Conservation (phyloP, 139 green algal species). For the Chloropicon primus region DNA sequence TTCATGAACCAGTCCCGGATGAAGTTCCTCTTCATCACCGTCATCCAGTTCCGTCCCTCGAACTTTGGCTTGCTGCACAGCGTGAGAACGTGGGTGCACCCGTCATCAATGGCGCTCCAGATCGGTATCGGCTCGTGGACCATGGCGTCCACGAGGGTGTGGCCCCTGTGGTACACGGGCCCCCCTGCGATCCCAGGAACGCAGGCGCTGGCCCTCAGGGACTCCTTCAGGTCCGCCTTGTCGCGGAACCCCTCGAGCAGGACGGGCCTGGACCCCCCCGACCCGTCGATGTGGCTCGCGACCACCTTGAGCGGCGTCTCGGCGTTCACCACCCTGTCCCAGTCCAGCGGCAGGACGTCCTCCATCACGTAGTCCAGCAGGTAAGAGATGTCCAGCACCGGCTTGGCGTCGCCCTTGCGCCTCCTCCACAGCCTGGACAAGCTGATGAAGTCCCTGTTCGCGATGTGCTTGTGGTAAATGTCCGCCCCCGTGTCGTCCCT, state of each 20-base stretch:
- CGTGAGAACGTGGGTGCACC: conserved; percentile 70
- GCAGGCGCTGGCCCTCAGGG: conserved; percentile 58
- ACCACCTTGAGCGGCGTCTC: conserved; percentile 59
- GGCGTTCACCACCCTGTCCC: conserved; percentile 41
- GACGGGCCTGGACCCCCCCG: conserved; percentile 27
- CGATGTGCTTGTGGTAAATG: conserved; percentile 70
- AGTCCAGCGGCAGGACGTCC: conserved; percentile 47
- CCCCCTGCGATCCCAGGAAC: conserved; percentile 57
- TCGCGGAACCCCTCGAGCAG: conserved; percentile 39
- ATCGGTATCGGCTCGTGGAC: conserved; percentile 67
- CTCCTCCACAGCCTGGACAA: conserved; percentile 28
- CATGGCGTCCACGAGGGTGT: conserved; percentile 67
- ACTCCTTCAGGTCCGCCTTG: conserved; percentile 47
- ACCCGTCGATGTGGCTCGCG: conserved; percentile 48
- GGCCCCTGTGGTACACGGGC: conserved; percentile 31
- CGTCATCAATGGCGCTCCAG: conserved; percentile 46
- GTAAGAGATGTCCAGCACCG: conserved; percentile 64
- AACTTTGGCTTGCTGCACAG: conserved; percentile 41
- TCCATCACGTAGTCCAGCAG: conserved; percentile 70
- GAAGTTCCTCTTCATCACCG: background rate
- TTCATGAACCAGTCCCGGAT: background rate
- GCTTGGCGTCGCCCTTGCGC: conserved; percentile 14
- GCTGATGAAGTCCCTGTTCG: conserved; percentile 47
- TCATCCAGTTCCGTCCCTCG: background rate
- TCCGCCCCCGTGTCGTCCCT: conserved; percentile 40